Base-by-base conservation (phyloP, 2,329 filamentous ascomycete species). In the Seiridium cupressi region DNA sequence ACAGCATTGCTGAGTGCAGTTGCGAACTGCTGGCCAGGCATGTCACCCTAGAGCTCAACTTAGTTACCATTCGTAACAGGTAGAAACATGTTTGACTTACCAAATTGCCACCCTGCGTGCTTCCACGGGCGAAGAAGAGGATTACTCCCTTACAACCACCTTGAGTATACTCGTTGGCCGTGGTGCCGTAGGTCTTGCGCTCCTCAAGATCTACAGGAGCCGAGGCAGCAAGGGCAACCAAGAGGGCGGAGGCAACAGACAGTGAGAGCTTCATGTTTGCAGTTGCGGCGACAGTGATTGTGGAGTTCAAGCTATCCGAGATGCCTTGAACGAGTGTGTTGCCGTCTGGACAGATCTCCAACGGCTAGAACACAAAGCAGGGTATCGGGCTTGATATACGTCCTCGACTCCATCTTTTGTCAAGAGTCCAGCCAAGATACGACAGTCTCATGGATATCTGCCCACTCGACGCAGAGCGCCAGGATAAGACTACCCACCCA, bases 121-220 rank as follows among this genome's bases (percentile, higher is more conserved):
- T 76, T 1, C 74, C 76, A 26, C 76, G 74, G 2, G 76, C 76
- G 51, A 72, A 78, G 57, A 78, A 73, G 44, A 78, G 73, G 36
- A 74, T 75, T 2, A 75, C 69, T n/a, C 68, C 64, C 31, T 72
- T 70, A 61, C 76, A 78, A 5, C 65, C 63, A 2, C 74, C 73
- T 1, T 68, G 61, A 32, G 70, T 63, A 48, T 78, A 70, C 11
- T 79, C 76, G 54, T 77, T 75, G 32, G 69, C 67, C 31, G 55
- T 49, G 35, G 55, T 58, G 13, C 55, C 55, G 13, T 58, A 58
- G 26, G 44, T 42, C 55, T 58, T 58, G 40, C 55, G 44, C 46
- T 49, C 55, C 18, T 38, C 5, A n/a, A 58, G n/a, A 34, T 58
- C 55, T 5, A 49, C 55, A 5, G 49, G 47, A 31, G 36, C 34